Evolutionary conservation across 805 yeast genomes (phyloP), one percentile per base, ranked within the genome.

Genomic region (Candida pini): DNA sequence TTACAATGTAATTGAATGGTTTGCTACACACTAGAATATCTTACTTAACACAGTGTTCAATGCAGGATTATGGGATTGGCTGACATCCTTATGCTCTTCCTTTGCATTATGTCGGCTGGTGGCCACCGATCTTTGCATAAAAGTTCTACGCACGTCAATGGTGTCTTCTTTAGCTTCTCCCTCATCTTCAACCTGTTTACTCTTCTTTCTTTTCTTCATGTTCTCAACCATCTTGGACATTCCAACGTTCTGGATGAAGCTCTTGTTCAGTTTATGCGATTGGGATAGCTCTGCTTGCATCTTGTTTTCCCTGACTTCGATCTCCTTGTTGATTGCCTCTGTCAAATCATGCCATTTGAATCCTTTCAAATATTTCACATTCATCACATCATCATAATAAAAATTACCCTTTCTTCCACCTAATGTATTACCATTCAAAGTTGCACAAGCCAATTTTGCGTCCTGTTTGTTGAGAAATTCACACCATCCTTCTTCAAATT

Each of bases 301-400:
- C 62, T 85, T 88, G 34, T 90, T 77, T 51, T 88, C 95, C 58
- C 96, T 78, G 28, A 81, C 71, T 58, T 89, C 96, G 44, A 82
- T 81, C 62, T 92, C 97, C 50, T 76, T 76, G 3, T 96, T 88
- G 44, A 90, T 84, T 55, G 90, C 96, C 55, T 83, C 94, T 3
- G 97, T 89, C 54, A 92, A 68, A 52, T 92, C 95, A 36, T 81
- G 71, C 98, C 98, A 92, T 55, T 92, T 92, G 71, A 90, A 92
- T 2, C 90, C 88, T 8, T 86, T 79, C 41, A 92, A 66, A 50
- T 92, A 92, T 58, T 85, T 90, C 40, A 90, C 78, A 56, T 88
- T 92, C 66, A 94, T 69, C 18, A 92, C 80, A 64, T 92, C 98
- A 59, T 92, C 98, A 53, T 92, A 82, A 61, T 89, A 92, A 51